Conservation (phyloP, 345 rosid genomes). For the Ricinus communis region DNA sequence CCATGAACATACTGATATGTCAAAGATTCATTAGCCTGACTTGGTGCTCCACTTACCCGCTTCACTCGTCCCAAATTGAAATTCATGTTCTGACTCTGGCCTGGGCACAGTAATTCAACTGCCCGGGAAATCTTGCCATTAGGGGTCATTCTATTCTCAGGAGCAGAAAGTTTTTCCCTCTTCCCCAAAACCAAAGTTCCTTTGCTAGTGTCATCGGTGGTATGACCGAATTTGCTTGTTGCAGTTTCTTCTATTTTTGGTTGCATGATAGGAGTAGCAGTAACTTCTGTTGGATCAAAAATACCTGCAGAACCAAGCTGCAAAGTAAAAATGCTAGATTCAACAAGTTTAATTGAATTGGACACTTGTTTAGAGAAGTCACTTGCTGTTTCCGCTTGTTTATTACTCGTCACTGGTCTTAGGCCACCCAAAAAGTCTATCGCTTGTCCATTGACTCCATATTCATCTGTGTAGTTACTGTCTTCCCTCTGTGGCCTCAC, state of each 20-base stretch:
- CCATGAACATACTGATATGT: constrained; percentile 15
- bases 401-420: no score
- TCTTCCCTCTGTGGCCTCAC: not conserved
- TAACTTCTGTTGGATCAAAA: not conserved
- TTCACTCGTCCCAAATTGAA: not conserved
- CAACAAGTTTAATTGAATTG: constrained; percentile 11
- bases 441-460: not conserved
- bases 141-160: not conserved
- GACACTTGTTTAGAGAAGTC: constrained; percentile 1
- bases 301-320: constrained; percentile 1
- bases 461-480: not conserved
- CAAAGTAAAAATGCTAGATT: constrained; percentile 10
- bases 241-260: not conserved
- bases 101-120: not conserved
- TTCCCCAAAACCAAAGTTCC: not conserved
- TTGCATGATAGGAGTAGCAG: not conserved
- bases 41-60: not conserved
- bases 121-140: not conserved
- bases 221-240: not conserved
- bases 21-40: not conserved
- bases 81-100: not conserved
- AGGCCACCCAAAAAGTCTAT: not conserved
- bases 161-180: not conserved
- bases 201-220: not conserved
- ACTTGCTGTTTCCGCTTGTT: not conserved